phyloP scores from a whole-genome alignment of 192 early-diverging fungal species.

The Coemansia pectinata region DNA sequence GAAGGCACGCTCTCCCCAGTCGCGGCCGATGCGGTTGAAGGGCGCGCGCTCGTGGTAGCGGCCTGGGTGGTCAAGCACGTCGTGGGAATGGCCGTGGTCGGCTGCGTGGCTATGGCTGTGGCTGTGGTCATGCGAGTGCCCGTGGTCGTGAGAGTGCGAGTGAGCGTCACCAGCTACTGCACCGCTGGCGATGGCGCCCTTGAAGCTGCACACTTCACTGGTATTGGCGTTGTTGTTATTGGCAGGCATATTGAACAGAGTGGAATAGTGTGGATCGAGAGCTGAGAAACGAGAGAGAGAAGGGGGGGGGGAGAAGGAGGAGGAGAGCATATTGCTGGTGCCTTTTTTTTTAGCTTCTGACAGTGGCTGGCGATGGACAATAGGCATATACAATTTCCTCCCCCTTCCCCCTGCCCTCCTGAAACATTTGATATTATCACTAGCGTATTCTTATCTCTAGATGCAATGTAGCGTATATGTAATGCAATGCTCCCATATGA shows the following conservation, averaged over 20 bases:
- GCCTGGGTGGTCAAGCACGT: slow-evolving; percentile 86
- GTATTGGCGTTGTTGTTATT: slow-evolving; percentile 4
- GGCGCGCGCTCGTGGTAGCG: slow-evolving; percentile 71
- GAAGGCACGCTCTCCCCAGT: slow-evolving; percentile 92
- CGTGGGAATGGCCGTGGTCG: slow-evolving; percentile 92
- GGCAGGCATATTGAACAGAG: background rate
- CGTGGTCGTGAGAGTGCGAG: slow-evolving; percentile 27
- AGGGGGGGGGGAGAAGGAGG: background rate
- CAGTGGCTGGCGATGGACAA: background rate
- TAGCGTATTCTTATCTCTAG: background rate
- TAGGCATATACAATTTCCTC: background rate
- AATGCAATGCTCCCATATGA: background rate
- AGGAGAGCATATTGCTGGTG: background rate
- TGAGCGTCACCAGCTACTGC: background rate
- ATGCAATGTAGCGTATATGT: background rate
- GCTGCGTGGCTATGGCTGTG: slow-evolving; percentile 56
- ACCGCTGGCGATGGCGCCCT: slow-evolving; percentile 18
- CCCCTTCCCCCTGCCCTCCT: background rate
- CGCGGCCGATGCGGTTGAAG: slow-evolving; percentile 70
- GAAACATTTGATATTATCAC: background rate
- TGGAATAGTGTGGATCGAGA: background rate
- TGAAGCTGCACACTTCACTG: slow-evolving; percentile 40
- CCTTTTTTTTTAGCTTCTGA: background rate
- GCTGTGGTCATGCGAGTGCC: slow-evolving; percentile 24
- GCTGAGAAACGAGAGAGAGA: background rate